phyloP scores from a whole-genome alignment of 495 filamentous ascomycete genomes.

The Aspergillus biplanus region DNA sequence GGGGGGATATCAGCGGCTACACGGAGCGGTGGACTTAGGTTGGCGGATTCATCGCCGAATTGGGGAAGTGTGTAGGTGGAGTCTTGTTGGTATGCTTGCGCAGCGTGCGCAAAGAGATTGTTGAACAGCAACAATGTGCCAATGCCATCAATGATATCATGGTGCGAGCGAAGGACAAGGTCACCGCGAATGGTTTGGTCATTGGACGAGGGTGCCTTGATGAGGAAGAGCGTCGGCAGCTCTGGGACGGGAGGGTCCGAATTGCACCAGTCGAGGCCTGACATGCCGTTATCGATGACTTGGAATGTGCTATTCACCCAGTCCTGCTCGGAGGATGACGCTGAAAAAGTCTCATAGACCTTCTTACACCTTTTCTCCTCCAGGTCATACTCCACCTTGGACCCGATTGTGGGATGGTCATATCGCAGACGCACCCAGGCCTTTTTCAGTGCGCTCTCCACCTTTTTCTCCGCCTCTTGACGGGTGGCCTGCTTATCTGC shows the following conservation, averaged over 20 bases:
- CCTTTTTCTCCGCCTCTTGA: neutral
- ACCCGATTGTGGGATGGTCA: conserved; percentile 48
- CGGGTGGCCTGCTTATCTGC: neutral
- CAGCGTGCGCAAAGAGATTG: conserved; percentile 27
- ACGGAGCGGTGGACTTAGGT: conserved; percentile 31
- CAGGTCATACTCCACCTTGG: conserved; percentile 31
- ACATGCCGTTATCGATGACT: conserved; percentile 29
- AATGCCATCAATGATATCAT: conserved; percentile 55
- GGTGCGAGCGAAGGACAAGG: conserved; percentile 47
- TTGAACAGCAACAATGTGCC: conserved; percentile 43
- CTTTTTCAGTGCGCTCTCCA: conserved; percentile 34
- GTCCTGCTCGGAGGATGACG: conserved; percentile 17
- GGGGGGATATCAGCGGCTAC: conserved; percentile 26
- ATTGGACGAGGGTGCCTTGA: conserved; percentile 23
- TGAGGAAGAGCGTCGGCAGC: conserved; percentile 42
- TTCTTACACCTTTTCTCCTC: conserved; percentile 37
- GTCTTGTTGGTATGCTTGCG: conserved; percentile 18
- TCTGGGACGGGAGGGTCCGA: conserved; percentile 39
- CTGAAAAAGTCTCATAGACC: conserved; percentile 33
- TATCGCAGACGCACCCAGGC: conserved; percentile 48
- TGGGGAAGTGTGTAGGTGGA: conserved; percentile 3
- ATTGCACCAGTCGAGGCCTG: conserved; percentile 46
- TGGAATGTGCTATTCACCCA: conserved; percentile 45
- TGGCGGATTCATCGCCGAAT: conserved; percentile 26
- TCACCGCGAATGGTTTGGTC: conserved; percentile 25